A percentile compares a stretch with the other conserved stretches of the same genome.
Conservation (phyloP, 306 rosid species). For the Cucurbita maxima region DNA sequence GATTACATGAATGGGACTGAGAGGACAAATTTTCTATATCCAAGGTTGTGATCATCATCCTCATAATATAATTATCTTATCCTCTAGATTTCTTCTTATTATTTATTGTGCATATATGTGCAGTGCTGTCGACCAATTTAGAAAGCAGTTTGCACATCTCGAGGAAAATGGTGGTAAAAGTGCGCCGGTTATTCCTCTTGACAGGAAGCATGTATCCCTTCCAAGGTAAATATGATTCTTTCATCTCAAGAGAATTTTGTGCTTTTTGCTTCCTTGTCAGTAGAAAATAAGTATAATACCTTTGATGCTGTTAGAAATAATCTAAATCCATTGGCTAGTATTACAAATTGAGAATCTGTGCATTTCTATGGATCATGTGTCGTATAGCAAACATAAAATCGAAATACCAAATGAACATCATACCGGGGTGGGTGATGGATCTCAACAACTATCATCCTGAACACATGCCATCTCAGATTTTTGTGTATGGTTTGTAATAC, state of each 20-base stretch:
- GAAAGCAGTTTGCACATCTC: constrained; percentile 68
- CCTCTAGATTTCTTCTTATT: neutral
- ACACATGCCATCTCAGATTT: neutral
- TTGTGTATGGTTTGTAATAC: too few relatives aligned
- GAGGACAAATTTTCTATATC: constrained; percentile 74
- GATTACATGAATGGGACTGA: constrained; percentile 77
- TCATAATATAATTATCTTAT: neutral
- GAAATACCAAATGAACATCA: neutral
- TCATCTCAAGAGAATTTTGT: constrained; percentile 2
- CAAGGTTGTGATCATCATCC: constrained; percentile 37
- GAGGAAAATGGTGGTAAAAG: constrained; percentile 67
- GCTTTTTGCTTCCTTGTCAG: neutral
- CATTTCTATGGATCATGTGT: neutral
- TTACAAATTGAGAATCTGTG: neutral
- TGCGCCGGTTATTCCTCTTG: constrained; percentile 54
- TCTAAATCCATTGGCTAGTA: neutral
- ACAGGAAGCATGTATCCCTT: constrained; percentile 71
- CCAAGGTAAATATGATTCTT: constrained; percentile 50
- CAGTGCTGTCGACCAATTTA: constrained; percentile 85
- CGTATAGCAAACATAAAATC: neutral
- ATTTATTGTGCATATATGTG: neutral
- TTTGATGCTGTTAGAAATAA: neutral
- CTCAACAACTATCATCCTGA: neutral
- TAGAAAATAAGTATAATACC: neutral
- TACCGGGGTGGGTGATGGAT: neutral